Base-by-base conservation (phyloP, 164 flowering plant genomes). In the Tetracentron sinense region DNA sequence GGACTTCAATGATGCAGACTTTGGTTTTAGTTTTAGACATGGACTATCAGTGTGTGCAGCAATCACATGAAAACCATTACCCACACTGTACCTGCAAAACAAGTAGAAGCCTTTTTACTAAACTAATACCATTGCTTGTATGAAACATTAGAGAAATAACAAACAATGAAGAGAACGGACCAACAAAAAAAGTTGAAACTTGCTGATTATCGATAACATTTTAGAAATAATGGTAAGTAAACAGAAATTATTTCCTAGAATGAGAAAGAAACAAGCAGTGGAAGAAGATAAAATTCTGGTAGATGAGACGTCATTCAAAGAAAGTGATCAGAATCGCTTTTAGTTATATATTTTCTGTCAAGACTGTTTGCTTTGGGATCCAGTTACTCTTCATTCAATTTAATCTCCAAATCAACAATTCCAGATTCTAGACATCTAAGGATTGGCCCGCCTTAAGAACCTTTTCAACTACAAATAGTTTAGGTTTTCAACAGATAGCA, bases 21-120 rank as follows among this genome's bases (percentile, higher is more conserved):
- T 87, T 29, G 98, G 98, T 68, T 93, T 90, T 56, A 93, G 73
- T 78, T 90, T 89, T 23, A 87, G 76, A 69, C 98, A 93, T 17
- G 98, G 98, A 65, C 97, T 90, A 64, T 93, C 98, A 27, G 96
- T 90, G 69, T 93, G 98, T 14, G 97, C 97, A 72, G 97, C 96
- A 77, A 93, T 85, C 31, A 81, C 88, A 67, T 90, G 89, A 75
- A 90, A 90, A 51, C 96, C 98, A 78, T 76, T 84, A 31, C 92
- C 96, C 61, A 68, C 73, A 50, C 21, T 61, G 62, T 88, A 90
- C 84, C 98, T 90, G 85, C 70, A 83, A 77, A 65, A 62, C 50
- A 48, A 58, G 58, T 30, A 47, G 15, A 44, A 55, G 35, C 28
- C n/a, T 14, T 8, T 60, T 38, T 33, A 57, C 7, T 22, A 14